Conservation (phyloP, 2,329 filamentous ascomycete genomes). For the Aspergillus sp. region DNA sequence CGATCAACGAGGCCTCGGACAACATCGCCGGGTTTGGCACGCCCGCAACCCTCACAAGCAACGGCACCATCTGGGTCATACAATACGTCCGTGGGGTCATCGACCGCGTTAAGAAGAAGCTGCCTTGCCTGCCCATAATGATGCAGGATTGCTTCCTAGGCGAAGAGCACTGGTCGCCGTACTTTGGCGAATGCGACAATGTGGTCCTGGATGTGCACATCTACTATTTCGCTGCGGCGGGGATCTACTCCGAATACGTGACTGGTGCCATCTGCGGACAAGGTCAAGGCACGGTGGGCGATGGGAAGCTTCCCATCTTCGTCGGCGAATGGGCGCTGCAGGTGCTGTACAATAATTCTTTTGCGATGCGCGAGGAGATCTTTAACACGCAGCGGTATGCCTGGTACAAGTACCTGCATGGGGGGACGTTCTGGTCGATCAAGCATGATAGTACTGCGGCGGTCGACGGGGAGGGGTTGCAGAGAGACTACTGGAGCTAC, state of each 20-base stretch:
- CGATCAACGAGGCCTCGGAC: slow-evolving; percentile 24
- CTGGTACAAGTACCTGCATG: slow-evolving; percentile 13
- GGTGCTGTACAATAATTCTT: slow-evolving; percentile 9
- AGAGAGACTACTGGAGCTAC: slow-evolving; percentile 17
- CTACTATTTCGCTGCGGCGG: slow-evolving; percentile 15
- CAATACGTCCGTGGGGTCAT: slow-evolving; percentile 18
- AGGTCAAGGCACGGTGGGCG: slow-evolving; percentile 10
- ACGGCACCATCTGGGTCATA: slow-evolving; percentile 19
- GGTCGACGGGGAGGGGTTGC: slow-evolving; percentile 11
- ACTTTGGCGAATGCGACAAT: slow-evolving; percentile 15
- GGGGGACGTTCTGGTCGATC: slow-evolving; percentile 17
- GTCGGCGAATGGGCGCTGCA: slow-evolving; percentile 22
- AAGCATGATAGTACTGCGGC: slow-evolving; percentile 13
- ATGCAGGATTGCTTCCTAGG: slow-evolving; percentile 24
- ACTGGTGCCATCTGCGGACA: slow-evolving; percentile 4
- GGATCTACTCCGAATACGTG: slow-evolving; percentile 10
- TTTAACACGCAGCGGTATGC: slow-evolving; percentile 16
- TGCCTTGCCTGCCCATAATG: slow-evolving; percentile 19
- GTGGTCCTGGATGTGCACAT: slow-evolving; percentile 24
- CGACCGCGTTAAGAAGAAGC: slow-evolving; percentile 8
- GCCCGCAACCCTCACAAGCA: slow-evolving; percentile 14
- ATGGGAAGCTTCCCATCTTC: slow-evolving; percentile 20
- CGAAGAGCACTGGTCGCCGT: slow-evolving; percentile 18
- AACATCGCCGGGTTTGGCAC: slow-evolving; percentile 18
- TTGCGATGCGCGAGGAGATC: slow-evolving; percentile 8